A percentile compares a stretch with the other conserved stretches of the same genome.
Conservation (phyloP, 73 alveolate species). For the Paramecium caudatum region DNA sequence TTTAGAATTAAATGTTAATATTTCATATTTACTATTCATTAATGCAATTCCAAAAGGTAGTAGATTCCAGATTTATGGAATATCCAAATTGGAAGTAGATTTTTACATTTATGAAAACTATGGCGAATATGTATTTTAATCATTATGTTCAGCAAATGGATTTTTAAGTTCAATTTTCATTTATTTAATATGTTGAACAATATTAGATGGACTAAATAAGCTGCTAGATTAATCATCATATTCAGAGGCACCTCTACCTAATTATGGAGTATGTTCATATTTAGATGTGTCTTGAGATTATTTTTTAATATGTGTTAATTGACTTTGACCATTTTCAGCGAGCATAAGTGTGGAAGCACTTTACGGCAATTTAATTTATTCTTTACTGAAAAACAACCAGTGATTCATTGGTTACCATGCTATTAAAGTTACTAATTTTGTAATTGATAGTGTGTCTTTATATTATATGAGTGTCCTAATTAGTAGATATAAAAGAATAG, state of each 20-base stretch:
- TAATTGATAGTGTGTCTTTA: background rate
- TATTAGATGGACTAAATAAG: background rate
- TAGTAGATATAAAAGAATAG: background rate
- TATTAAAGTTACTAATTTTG: background rate
- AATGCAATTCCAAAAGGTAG: constrained; percentile 20
- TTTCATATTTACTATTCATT: background rate
- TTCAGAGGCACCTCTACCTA: background rate
- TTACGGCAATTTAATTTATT: too few relatives aligned
- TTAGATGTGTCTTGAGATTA: background rate
- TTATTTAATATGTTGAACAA: background rate
- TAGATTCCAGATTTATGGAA: background rate
- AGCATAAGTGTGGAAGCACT: too few relatives aligned
- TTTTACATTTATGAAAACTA: background rate
- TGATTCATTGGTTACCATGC: constrained; percentile 27
- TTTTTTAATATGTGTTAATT: background rate
- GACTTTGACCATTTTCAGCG: background rate
- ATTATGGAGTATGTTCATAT: background rate
- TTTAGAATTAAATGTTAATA: background rate
- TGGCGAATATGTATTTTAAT: constrained; percentile 4
- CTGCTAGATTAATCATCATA: constrained; percentile 9
- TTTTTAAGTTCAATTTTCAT: background rate
- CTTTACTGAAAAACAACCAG: too few relatives aligned
- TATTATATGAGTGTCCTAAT: constrained; percentile 20
- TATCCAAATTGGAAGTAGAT: background rate
- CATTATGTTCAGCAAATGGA: background rate